Percentiles rank a stretch among this genome's conserved stretches.
Conservation (phyloP, 768 basidiomycete species). For the Psilocybe subaeruginosa region DNA sequence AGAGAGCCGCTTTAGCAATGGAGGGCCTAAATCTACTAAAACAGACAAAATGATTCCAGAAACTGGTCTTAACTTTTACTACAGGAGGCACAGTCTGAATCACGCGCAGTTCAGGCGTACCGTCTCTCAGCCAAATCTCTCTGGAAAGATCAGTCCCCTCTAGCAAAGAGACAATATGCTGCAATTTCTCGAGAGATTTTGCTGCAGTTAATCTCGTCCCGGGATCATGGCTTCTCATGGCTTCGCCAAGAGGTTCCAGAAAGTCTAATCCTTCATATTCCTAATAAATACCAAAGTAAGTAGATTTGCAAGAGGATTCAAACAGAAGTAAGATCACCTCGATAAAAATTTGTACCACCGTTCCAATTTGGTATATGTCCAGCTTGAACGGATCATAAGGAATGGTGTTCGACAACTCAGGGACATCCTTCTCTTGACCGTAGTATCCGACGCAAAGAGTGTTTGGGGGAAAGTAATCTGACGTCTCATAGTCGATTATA, state of each 20-base stretch:
- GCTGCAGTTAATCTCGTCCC: neutral
- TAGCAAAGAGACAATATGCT: neutral
- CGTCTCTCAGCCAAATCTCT: neutral
- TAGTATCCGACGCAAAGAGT: constrained; percentile 7
- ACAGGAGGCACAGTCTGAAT: constrained; percentile 39
- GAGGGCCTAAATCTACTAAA: too few relatives aligned
- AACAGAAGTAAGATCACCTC: neutral
- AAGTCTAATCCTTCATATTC: constrained; percentile 11
- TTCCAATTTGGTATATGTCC: constrained; percentile 31
- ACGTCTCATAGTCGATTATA: constrained; percentile 30
- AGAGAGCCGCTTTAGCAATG: too few relatives aligned
- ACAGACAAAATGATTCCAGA: too few relatives aligned
- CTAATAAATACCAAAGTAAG: neutral
- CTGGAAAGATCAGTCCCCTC: constrained; percentile 5
- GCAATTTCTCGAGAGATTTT: neutral
- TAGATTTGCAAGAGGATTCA: neutral
- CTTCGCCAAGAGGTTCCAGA: neutral
- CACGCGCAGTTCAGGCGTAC: too few relatives aligned
- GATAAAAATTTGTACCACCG: constrained; percentile 6
- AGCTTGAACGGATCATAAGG: constrained; percentile 32
- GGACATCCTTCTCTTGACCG: constrained; percentile 27
- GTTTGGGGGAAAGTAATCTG: constrained; percentile 1
- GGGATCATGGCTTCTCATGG: constrained; percentile 12
- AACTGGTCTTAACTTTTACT: too few relatives aligned
- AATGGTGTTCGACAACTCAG: constrained; percentile 23